A percentile compares a stretch with the other conserved stretches of the same genome.
Conservation (phyloP, 345 rosid species). For the Salix udensis region DNA sequence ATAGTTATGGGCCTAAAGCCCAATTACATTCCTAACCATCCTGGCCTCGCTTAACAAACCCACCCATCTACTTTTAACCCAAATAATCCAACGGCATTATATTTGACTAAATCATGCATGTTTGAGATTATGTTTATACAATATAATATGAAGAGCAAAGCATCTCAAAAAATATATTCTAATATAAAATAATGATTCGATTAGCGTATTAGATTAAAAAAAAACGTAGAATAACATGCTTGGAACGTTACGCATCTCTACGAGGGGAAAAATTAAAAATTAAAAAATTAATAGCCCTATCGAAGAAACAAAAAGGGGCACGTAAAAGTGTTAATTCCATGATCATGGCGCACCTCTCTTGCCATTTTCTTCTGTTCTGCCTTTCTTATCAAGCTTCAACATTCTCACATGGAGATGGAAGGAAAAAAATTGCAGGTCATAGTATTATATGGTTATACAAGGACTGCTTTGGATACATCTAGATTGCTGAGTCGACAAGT, state of each 20-base stretch:
- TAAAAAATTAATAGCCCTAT: background rate
- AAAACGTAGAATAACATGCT: background rate
- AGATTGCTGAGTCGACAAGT: slow-evolving; percentile 74
- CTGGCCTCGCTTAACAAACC: background rate
- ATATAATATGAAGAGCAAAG: background rate
- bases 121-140: background rate
- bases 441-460: slow-evolving; percentile 28
- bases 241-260: background rate
- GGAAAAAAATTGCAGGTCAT: background rate
- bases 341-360: background rate
- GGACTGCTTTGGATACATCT: slow-evolving; percentile 55
- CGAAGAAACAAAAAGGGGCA: background rate
- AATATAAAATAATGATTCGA: background rate
- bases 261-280: background rate
- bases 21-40: background rate
- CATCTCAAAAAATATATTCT: too few relatives aligned
- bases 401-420: background rate
- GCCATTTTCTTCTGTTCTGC: background rate
- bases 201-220: background rate
- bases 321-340: too few relatives aligned
- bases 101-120: too few relatives aligned
- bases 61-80: background rate
- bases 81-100: background rate
- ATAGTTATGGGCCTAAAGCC: background rate
- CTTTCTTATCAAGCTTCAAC: background rate